A percentile compares a stretch with the other conserved stretches of the same genome.
These are phyloP conservation scores for Entomortierella parvispora DNA, from an alignment of 192 early-diverging fungal species.

Conservation along the genomic window DNA sequence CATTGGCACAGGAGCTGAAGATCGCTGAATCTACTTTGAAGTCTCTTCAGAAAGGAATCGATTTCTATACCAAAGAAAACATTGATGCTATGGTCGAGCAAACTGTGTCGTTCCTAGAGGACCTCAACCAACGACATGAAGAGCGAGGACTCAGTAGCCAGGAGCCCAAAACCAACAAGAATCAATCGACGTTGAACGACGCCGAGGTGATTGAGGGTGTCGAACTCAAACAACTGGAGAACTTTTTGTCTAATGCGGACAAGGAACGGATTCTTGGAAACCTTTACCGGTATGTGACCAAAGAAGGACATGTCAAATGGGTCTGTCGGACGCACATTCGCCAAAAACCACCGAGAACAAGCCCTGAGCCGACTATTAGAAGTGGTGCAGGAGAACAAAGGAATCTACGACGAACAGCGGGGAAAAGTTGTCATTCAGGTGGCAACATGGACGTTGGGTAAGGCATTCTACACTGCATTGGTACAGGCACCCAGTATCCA, in stretches of 20 bases:
- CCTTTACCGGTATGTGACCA: constrained; percentile 11
- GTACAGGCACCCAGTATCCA: neutral
- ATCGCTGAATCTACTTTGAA: neutral
- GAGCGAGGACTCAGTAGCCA: neutral
- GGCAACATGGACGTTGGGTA: neutral
- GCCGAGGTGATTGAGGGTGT: constrained; percentile 7
- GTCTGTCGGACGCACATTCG: constrained; percentile 14
- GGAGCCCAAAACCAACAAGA: neutral
- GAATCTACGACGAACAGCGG: neutral
- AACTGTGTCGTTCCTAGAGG: neutral
- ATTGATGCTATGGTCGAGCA: neutral
- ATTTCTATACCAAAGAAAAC: neutral
- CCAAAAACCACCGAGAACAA: neutral
- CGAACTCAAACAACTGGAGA: constrained; percentile 5
- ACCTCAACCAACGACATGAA: neutral
- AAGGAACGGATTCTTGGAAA: neutral
- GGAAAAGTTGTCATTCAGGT: neutral
- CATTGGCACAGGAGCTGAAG: too few species aligned
- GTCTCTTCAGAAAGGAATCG: neutral
- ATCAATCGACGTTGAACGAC: neutral
- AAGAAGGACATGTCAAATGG: constrained; percentile 23
- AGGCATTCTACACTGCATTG: constrained; percentile 6
- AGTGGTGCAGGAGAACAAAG: neutral
- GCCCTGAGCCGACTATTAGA: neutral
- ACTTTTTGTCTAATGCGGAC: neutral